Base-by-base conservation (phyloP, 495 filamentous ascomycete genomes). In the Bathelium albidoporum region DNA sequence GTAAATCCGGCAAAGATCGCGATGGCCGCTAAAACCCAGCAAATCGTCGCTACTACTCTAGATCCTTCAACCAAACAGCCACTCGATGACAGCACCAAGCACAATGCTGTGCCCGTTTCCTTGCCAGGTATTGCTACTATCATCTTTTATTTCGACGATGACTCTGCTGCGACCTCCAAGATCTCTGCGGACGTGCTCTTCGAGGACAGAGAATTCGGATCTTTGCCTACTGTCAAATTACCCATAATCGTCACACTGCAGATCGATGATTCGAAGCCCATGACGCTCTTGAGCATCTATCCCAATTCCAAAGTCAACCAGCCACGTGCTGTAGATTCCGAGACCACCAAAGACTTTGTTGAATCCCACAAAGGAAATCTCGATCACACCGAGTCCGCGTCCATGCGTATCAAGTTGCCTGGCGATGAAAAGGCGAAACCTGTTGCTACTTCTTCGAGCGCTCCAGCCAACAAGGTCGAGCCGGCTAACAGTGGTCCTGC, bases 151-250 rank as follows among this genome's bases (percentile, higher is more conserved):
- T 67, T 62, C 34, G 69, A 72, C 39, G 72, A 72, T 55, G 70
- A 66, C 61, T 58, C 44, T 14, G 72, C 72, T 26, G 62, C 70
- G 9, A 62, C 60, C 3, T 72, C 74, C 18, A 73, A 72, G 59
- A 58, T 63, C 22, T 66, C 66, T 11, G 73, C 71, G 39, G 74
- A 73, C 18, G 52, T 66, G 58, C 61, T 77, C 28, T 64, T 76
- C 44, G 72, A 77, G 32, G 75, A 76, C 29, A 68, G 70, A n/a
- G 72, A 74, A 60, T 76, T 76, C 53, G 75, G 74, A 12, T 76
- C 74, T 0, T 29, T 64, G 59, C 75, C 75, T 2, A 66, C 29
- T 16, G 67, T 77, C 11, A 62, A 45, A 20, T 12, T 74, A 0
- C 69, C 75, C 32, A 65, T 63, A 31, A 53, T 59, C 24, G 26